Base-by-base conservation (phyloP, 148 eudicot species). In the Limonium bicolor region DNA sequence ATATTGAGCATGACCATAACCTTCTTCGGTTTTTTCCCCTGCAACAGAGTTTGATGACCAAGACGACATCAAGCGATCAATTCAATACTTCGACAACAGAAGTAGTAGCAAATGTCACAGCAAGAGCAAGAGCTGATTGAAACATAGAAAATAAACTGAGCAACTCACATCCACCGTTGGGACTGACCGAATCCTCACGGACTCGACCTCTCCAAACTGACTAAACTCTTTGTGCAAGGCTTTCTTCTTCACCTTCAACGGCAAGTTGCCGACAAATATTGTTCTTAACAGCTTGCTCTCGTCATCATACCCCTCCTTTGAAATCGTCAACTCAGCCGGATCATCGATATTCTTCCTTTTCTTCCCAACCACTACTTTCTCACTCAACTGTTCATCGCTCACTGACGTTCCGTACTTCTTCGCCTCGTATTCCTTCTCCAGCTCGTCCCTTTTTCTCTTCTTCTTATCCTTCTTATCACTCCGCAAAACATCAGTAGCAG, bases 261-360 rank as follows among this genome's bases (percentile, higher is more conserved):
- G 83, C 68, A 92, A 69, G 59, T 92, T 85, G 20, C 99, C 99
- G 54, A 85, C 94, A 66, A 85, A 85, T 35, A 85, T 69, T 22
- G 99, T 92, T 76, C 88, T 92, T 63, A 76, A 62, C 42, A 92
- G 72, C 63, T 85, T 92, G 48, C 48, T 66, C 60, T 92, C 95
- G 56, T 92, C 99, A 70, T 85, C 99, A 65, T 76, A 85, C 23
- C 86, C 95, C 56, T 92, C 99, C 46, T 76, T 65, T 1, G 60
- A 24, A 43, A 62, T 82, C 74, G 59, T 46, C 75, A 69, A 42
- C 29, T 74, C 85, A 23, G 51, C 58, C 3, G 62, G 60, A 36
- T 69, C 62, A 29, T 85, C 87, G 12, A 52, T 30, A 14, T 67
- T 46, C 50, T 84, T 84, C 72, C 95, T 66, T 77, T 87, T 87